Evolutionary conservation across 495 filamentous ascomycete species (phyloP).

Genomic region (Penicillium atrosanguineum): DNA sequence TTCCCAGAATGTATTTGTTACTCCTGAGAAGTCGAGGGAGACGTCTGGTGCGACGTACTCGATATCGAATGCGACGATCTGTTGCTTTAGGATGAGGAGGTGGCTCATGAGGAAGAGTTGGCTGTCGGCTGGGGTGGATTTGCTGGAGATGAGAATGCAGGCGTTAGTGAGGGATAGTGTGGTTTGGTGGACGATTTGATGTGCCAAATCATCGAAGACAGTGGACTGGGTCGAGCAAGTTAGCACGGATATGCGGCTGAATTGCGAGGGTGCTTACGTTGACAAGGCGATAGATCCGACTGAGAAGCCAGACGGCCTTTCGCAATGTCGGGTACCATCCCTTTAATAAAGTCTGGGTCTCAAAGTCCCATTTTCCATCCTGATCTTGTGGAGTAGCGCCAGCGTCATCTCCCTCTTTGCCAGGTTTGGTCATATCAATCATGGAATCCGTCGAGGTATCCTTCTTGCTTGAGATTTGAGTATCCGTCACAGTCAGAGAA

Average conservation of each 20-base stretch:
- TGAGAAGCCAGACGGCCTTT: slow-evolving; percentile 78
- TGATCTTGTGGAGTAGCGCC: slow-evolving; percentile 42
- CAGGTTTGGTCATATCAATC: slow-evolving; percentile 50
- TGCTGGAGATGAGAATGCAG: slow-evolving; percentile 49
- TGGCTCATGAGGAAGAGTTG: slow-evolving; percentile 91
- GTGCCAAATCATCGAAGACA: slow-evolving; percentile 75
- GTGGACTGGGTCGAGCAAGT: slow-evolving; percentile 47
- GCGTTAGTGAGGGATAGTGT: slow-evolving; percentile 60
- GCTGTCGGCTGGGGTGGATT: slow-evolving; percentile 58
- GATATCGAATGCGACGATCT: slow-evolving; percentile 90
- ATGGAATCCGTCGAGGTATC: slow-evolving; percentile 38
- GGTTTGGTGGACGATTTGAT: slow-evolving; percentile 74
- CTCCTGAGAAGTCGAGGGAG: slow-evolving; percentile 72
- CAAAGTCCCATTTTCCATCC: slow-evolving; percentile 52
- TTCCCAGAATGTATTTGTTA: slow-evolving; percentile 77
- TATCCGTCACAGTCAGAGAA: slow-evolving; percentile 48
- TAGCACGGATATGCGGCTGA: slow-evolving; percentile 6
- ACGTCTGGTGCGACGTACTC: slow-evolving; percentile 75
- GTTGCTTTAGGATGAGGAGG: slow-evolving; percentile 84
- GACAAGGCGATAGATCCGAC: slow-evolving; percentile 78
- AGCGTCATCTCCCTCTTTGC: slow-evolving; percentile 51
- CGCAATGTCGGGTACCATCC: slow-evolving; percentile 68
- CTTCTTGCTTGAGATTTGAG: slow-evolving; percentile 47
- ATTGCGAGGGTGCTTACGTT: slow-evolving; percentile 45
- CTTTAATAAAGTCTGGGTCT: slow-evolving; percentile 46